Evolutionary conservation across 441 rosid species (phyloP), one percentile per base, ranked within the genome.

Genomic region (Kokia cookei): DNA sequence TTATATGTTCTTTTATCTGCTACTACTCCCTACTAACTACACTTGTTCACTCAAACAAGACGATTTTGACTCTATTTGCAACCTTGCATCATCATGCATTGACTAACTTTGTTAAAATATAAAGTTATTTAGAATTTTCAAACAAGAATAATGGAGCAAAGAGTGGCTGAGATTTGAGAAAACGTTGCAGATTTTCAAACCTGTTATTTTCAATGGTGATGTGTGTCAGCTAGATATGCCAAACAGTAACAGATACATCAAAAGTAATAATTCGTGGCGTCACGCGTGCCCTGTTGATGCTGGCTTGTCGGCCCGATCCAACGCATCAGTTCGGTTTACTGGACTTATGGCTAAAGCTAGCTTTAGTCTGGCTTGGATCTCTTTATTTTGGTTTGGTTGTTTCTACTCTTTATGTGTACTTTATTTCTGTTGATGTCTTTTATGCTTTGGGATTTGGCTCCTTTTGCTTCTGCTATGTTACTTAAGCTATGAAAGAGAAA

Each of bases 141-240:
- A 65, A 65, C 35, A 65, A 45, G 59, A 37, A 37, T 29, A 68
- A 68, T 51, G 72, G 60, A n/a, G 1, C 60, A 15, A 55, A 37
- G 50, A 69, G 73, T 69, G 32, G 73, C 54, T 54, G 50, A 55
- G 73, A 19, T 53, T 69, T 54, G 50, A 55, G 73, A 19, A 69
- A 53, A 53, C 45, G 32, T 69, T 54, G 62, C 58, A 35, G 13
- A 37, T 54, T 54, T 69, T 69, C 73, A 54, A 69, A 69, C 58
- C 29, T 53, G 73, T 69, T 69, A 35, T 35, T 69, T 35, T 69
- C 73, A 69, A 53, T 27, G 13, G 8, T 55, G 73, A 69, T 19
- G 50, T 53, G 62, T 69, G 73, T 53, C 15, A 53, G 73, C 22
- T 51, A 51, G 60, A 68, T 42, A 42, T 50, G 59, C 29, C 26